A percentile compares a stretch with the other conserved stretches of the same genome.
These are phyloP conservation scores for Penicillium sclerotiorum DNA, from an alignment of 2,329 filamentous ascomycete species.

Conservation along the genomic window DNA sequence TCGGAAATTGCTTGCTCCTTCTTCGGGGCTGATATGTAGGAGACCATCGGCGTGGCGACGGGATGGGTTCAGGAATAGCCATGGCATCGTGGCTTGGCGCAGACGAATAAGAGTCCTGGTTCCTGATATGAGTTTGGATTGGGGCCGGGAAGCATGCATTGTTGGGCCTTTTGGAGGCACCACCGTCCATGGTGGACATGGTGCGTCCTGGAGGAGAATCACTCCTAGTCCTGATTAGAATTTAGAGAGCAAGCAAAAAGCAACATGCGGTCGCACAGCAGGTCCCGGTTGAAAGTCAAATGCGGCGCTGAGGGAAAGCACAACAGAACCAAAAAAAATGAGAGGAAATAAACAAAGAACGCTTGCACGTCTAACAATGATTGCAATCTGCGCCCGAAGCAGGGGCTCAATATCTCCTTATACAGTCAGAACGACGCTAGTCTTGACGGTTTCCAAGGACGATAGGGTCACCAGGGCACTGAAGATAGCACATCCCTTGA, in stretches of 20 bases:
- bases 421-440: conserved; percentile 29
- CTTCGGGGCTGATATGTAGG: conserved; percentile 32
- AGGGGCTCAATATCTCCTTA: conserved; percentile 34
- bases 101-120: conserved; percentile 23
- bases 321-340: too few species aligned
- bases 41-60: conserved; percentile 29
- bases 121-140: conserved; percentile 26
- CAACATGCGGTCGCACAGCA: conserved; percentile 25
- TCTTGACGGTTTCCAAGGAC: conserved; percentile 16
- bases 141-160: conserved; percentile 24
- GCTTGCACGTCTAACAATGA: conserved; percentile 20
- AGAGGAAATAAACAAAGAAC: conserved; percentile 2
- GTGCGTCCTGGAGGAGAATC: conserved; percentile 17
- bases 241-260: conserved; percentile 15
- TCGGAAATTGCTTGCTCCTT: conserved; percentile 36
- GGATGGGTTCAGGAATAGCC: conserved; percentile 18
- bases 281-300: conserved; percentile 24
- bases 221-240: conserved; percentile 14
- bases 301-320: too few species aligned
- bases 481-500: conserved; percentile 34
- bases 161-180: conserved; percentile 25
- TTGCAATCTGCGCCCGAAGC: conserved; percentile 14
- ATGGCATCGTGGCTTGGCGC: conserved; percentile 22
- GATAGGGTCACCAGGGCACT: conserved; percentile 20
- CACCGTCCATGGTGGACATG: conserved; percentile 37